These are phyloP conservation scores for Dictyostelium discoideum DNA, from an alignment of 78 protist species.

Conservation along the genomic window DNA sequence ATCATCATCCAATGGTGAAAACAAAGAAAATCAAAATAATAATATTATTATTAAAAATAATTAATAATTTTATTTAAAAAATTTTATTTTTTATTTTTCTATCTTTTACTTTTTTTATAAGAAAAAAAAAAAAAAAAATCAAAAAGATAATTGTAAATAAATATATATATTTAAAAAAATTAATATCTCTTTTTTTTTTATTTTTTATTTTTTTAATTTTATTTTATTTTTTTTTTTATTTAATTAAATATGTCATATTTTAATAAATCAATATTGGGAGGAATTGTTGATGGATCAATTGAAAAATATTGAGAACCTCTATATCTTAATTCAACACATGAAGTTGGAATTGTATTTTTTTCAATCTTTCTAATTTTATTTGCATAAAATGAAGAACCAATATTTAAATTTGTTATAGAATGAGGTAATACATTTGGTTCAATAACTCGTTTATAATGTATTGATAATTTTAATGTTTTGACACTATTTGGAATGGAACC, in stretches of 20 bases:
- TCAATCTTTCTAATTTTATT: neutral
- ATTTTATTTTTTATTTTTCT: neutral
- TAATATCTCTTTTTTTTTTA: neutral
- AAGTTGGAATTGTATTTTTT: neutral
- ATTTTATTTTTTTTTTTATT: neutral
- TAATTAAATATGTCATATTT: neutral
- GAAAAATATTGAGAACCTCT: neutral
- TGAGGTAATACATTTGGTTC: neutral
- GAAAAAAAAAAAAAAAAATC: neutral
- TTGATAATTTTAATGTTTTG: neutral
- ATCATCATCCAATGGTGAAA: neutral
- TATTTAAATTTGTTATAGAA: neutral
- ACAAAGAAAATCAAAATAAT: constrained; percentile 2
- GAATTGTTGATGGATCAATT: neutral
- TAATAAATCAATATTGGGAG: neutral
- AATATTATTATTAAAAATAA: neutral
- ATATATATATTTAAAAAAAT: neutral
- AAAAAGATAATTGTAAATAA: neutral
- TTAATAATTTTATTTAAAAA: neutral
- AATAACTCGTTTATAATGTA: neutral
- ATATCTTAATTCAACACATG: neutral
- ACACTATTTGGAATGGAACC: neutral
- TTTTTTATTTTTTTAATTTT: neutral
- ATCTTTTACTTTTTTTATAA: neutral
- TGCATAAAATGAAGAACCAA: neutral